A percentile compares a stretch with the other conserved stretches of the same genome.
Conservation (phyloP, 495 filamentous ascomycete genomes). For the Paragyromitra xinjiangensis region DNA sequence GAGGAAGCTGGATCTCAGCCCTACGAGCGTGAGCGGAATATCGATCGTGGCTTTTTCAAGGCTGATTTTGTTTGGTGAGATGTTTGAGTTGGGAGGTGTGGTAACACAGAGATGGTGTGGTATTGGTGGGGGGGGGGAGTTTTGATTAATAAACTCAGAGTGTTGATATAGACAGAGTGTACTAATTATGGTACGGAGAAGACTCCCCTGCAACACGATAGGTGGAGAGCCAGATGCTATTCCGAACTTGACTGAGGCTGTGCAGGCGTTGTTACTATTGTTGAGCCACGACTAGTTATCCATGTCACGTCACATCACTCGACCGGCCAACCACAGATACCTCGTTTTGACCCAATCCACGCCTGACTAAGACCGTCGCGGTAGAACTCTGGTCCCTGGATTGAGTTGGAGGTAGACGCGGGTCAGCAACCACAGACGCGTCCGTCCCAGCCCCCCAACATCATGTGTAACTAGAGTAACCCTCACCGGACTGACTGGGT, state of each 20-base stretch:
- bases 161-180: background rate
- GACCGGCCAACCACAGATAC: slow-evolving; percentile 4
- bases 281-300: slow-evolving; percentile 1
- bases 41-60: slow-evolving; percentile 39
- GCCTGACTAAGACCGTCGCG: slow-evolving; percentile 5
- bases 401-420: background rate
- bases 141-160: background rate
- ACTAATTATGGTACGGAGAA: slow-evolving; percentile 17
- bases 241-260: slow-evolving; percentile 14
- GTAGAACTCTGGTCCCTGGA: background rate
- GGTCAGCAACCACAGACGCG: background rate
- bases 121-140: background rate
- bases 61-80: background rate
- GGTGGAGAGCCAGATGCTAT: background rate
- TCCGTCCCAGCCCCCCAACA: slow-evolving; percentile 11
- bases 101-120: background rate
- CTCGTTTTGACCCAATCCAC: background rate
- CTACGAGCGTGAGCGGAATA: slow-evolving; percentile 21
- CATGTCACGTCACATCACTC: slow-evolving; percentile 38
- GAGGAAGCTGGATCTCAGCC: slow-evolving; percentile 40
- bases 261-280: slow-evolving; percentile 18
- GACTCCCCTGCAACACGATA: background rate
- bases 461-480: slow-evolving; percentile 1
- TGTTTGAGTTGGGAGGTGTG: background rate
- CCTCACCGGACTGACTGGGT: slow-evolving; percentile 20